Percentiles rank a stretch among this genome's conserved stretches.
Conservation (phyloP, 1,139 yeast species). For the Sporopachydermia cereana region DNA sequence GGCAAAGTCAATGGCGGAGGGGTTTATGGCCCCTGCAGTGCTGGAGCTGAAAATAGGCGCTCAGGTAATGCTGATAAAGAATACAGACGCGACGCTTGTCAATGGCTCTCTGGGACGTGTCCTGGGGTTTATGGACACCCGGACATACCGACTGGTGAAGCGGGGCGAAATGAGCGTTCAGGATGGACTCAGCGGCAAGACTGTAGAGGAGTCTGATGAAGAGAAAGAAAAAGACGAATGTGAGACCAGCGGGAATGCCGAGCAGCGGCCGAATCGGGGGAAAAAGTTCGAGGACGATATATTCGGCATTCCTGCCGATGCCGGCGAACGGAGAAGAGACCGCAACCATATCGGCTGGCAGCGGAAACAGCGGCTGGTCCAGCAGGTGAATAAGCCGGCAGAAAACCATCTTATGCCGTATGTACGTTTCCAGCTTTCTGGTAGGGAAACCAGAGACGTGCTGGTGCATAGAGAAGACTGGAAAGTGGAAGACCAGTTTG, state of each 20-base stretch:
- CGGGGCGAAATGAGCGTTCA: conserved; percentile 7
- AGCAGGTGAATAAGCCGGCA: conserved; percentile 26
- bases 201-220: conserved; percentile 5
- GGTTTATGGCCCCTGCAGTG: conserved; percentile 59
- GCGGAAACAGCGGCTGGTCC: conserved; percentile 28
- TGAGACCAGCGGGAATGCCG: neutral
- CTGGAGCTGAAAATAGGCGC: conserved; percentile 67
- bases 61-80: conserved; percentile 94
- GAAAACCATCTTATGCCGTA: conserved; percentile 41
- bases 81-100: conserved; percentile 75
- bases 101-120: conserved; percentile 90
- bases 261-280: conserved; percentile 2
- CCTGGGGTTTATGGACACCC: conserved; percentile 56
- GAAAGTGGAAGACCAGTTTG: conserved; percentile 49
- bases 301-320: conserved; percentile 14
- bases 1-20: conserved; percentile 31
- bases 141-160: conserved; percentile 27
- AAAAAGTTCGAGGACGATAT: conserved; percentile 11
- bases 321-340: conserved; percentile 5
- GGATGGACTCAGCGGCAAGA: conserved; percentile 7
- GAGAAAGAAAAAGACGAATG: conserved; percentile 6
- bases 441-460: conserved; percentile 61
- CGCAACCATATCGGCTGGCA: conserved; percentile 11
- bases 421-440: conserved; percentile 61
- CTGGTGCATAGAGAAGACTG: conserved; percentile 69